These are phyloP conservation scores for Licmophora abbreviata DNA, from an alignment of 108 stramenopile genomes.

Conservation along the genomic window DNA sequence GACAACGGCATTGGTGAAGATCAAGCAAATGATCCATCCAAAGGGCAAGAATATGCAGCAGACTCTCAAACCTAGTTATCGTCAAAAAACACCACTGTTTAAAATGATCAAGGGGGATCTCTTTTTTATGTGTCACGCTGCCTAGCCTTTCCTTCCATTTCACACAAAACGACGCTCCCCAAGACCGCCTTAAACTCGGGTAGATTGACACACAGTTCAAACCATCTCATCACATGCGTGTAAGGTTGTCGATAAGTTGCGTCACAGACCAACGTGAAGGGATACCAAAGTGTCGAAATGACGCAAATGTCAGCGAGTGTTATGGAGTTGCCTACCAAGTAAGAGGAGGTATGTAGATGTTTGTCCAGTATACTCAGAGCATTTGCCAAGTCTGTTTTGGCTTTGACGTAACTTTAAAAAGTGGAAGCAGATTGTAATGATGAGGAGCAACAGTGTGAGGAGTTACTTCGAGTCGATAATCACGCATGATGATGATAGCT, in stretches of 20 bases:
- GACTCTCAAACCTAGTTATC: no score
- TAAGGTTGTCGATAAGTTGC: slow-evolving; percentile 52
- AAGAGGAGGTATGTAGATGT: slow-evolving; percentile 37
- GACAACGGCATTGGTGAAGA: no score
- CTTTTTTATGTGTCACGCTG: no score
- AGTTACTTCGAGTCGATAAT: background rate
- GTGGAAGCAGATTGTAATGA: slow-evolving; percentile 3
- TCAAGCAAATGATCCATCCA: no score
- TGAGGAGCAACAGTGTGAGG: background rate
- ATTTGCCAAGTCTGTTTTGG: slow-evolving; percentile 53
- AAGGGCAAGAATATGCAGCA: no score
- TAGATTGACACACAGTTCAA: slow-evolving; percentile 72
- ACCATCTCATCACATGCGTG: slow-evolving; percentile 74
- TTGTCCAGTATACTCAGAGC: slow-evolving; percentile 60
- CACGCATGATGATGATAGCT: background rate
- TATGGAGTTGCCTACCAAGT: slow-evolving; percentile 70
- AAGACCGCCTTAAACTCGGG: slow-evolving; percentile 76
- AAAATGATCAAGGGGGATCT: no score
- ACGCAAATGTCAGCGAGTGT: slow-evolving; percentile 90
- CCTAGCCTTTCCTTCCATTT: no score
- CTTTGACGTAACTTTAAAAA: slow-evolving; percentile 40
- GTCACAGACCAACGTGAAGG: slow-evolving; percentile 79
- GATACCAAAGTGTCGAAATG: slow-evolving; percentile 81
- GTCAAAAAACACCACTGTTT: no score
- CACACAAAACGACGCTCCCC: slow-evolving; percentile 67